Evolutionary conservation across 805 yeast genomes (phyloP).

Genomic region (Brettanomyces sp.): DNA sequence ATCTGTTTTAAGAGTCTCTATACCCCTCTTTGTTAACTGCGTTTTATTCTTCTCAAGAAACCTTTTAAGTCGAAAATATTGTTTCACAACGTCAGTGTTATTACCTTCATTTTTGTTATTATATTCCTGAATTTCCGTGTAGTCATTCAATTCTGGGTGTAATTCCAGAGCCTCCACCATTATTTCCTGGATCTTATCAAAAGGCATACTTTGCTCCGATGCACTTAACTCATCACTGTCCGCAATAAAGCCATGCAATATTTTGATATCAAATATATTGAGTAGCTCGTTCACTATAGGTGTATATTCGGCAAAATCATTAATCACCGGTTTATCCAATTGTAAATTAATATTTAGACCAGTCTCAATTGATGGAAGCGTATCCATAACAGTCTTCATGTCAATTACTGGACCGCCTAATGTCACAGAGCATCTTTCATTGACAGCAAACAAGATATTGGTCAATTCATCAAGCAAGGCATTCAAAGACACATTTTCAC

Average conservation of each 20-base stretch:
- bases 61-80: slow-evolving; percentile 7
- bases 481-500: slow-evolving; percentile 5
- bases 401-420: slow-evolving; percentile 2
- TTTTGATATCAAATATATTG: slow-evolving; percentile 19
- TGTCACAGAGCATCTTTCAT: slow-evolving; percentile 15
- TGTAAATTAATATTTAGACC: slow-evolving; percentile 1
- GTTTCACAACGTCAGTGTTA: slow-evolving; percentile 2
- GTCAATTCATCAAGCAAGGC: slow-evolving; percentile 43
- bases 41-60: slow-evolving; percentile 59
- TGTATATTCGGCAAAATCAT: slow-evolving; percentile 7
- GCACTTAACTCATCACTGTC: background rate
- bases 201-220: slow-evolving; percentile 4
- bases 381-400: slow-evolving; percentile 34
- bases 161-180: slow-evolving; percentile 7
- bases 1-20: slow-evolving; percentile 30
- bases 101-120: background rate
- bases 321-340: background rate
- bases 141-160: background rate
- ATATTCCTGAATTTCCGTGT: background rate
- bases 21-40: slow-evolving; percentile 68
- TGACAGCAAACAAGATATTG: slow-evolving; percentile 24
- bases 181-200: slow-evolving; percentile 24
- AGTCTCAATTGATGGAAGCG: slow-evolving; percentile 42
- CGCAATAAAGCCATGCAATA: slow-evolving; percentile 68
- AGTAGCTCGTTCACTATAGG: slow-evolving; percentile 14